These are phyloP conservation scores for Stephanodiscus minutulus DNA, from an alignment of 108 stramenopile genomes.

Conservation along the genomic window DNA sequence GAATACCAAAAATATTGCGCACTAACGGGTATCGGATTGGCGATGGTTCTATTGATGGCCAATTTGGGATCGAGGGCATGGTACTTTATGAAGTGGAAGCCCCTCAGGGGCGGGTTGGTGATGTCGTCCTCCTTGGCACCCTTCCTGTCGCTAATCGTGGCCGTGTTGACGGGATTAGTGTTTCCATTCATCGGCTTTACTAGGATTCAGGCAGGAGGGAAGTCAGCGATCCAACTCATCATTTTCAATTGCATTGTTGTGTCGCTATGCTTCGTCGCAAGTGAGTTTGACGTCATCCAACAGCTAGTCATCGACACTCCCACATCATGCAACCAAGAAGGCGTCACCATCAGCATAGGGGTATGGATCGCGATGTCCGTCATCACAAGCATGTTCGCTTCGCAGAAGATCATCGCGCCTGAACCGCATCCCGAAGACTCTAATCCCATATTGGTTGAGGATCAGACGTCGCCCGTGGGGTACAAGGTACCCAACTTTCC, in stretches of 20 bases:
- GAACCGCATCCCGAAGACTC: conserved; percentile 47
- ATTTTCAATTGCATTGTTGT: conserved; percentile 54
- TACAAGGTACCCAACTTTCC: conserved; percentile 71
- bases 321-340: conserved; percentile 62
- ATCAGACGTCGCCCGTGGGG: conserved; percentile 62
- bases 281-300: conserved; percentile 64
- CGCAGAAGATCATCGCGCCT: conserved; percentile 36
- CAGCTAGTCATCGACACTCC: conserved; percentile 56
- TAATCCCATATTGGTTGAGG: conserved; percentile 60
- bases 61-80: conserved; percentile 76
- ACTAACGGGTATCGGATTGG: conserved; percentile 52
- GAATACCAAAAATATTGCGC: conserved; percentile 43
- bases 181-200: conserved; percentile 71
- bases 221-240: conserved; percentile 61
- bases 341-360: conserved; percentile 57
- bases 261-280: conserved; percentile 56
- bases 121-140: conserved; percentile 34
- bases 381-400: conserved; percentile 50
- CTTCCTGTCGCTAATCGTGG: conserved; percentile 45
- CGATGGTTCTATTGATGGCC: conserved; percentile 56
- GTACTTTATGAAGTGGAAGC: conserved; percentile 65
- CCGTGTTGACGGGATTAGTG: conserved; percentile 53
- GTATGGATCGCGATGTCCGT: conserved; percentile 63
- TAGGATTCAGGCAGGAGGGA: conserved; percentile 63
- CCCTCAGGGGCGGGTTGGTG: conserved; percentile 34